Percentiles rank a stretch among this genome's conserved stretches.
Conservation (phyloP, 2,329 filamentous ascomycete genomes). For the Xylaria hypoxylon region DNA sequence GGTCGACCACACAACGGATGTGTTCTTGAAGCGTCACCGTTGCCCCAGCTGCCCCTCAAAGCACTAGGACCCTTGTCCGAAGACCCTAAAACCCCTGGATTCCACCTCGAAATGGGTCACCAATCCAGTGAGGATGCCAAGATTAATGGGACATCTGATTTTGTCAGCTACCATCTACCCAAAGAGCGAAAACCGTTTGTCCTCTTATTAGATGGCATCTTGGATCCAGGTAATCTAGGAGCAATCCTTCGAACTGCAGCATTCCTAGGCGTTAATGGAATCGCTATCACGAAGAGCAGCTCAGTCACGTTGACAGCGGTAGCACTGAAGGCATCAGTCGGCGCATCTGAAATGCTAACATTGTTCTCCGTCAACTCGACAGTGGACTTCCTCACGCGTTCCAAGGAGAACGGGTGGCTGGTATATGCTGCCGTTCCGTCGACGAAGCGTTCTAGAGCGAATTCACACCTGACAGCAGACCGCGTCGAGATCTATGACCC, state of each 20-base stretch:
- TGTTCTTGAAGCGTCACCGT: conserved; percentile 85
- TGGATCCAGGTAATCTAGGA: conserved; percentile 91
- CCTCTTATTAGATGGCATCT: conserved; percentile 78
- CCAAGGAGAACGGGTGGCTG: conserved; percentile 79
- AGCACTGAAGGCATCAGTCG: conserved; percentile 87
- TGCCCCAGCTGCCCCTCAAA: conserved; percentile 77
- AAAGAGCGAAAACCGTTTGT: conserved; percentile 73
- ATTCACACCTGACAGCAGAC: conserved; percentile 62
- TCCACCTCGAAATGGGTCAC: conserved; percentile 69
- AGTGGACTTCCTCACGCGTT: conserved; percentile 75
- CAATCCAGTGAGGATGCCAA: conserved; percentile 79
- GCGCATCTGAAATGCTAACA: conserved; percentile 83
- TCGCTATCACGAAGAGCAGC: conserved; percentile 79
- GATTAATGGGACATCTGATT: conserved; percentile 75
- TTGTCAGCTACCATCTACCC: conserved; percentile 57
- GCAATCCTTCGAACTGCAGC: conserved; percentile 88
- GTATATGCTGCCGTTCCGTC: conserved; percentile 80
- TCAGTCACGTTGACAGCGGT: conserved; percentile 81
- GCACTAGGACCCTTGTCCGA: conserved; percentile 64
- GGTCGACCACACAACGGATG: conserved; percentile 91
- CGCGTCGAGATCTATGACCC: conserved; percentile 64
- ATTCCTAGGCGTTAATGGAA: conserved; percentile 89
- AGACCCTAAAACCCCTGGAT: conserved; percentile 60
- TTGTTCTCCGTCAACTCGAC: conserved; percentile 78
- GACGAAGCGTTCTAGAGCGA: conserved; percentile 51